These are phyloP conservation scores for Huiozyma naganishii DNA, from an alignment of 805 yeast genomes.

Conservation along the genomic window DNA sequence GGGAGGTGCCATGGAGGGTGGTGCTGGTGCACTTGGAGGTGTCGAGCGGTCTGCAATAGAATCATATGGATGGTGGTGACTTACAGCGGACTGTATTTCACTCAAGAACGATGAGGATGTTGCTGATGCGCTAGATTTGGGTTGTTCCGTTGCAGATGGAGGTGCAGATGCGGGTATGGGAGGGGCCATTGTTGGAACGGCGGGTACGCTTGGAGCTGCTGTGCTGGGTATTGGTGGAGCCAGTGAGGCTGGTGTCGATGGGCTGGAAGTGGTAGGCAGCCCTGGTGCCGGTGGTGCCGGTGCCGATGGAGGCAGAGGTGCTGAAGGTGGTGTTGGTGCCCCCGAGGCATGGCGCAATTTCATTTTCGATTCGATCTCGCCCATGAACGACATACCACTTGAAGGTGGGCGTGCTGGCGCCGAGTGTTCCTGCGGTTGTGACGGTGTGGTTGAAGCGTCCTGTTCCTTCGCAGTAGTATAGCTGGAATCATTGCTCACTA, in stretches of 20 bases:
- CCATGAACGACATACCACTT: slow-evolving; percentile 20
- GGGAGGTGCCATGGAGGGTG: neutral
- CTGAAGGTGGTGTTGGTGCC: slow-evolving; percentile 6
- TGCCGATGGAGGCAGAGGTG: slow-evolving; percentile 12
- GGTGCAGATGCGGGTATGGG: neutral
- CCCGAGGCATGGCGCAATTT: slow-evolving; percentile 8
- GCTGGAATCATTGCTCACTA: slow-evolving; percentile 30
- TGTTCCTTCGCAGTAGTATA: slow-evolving; percentile 19
- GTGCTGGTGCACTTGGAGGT: neutral
- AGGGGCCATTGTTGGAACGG: slow-evolving; percentile 11
- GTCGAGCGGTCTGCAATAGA: neutral
- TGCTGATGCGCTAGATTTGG: neutral
- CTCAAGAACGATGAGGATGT: neutral
- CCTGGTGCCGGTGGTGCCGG: slow-evolving; percentile 15
- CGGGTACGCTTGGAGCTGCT: slow-evolving; percentile 4
- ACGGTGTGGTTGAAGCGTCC: slow-evolving; percentile 10
- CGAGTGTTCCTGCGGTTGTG: slow-evolving; percentile 3
- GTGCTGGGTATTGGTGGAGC: slow-evolving; percentile 19
- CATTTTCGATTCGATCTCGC: slow-evolving; percentile 22
- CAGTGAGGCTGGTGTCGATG: slow-evolving; percentile 22
- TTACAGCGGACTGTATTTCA: neutral
- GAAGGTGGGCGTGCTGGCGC: slow-evolving; percentile 9
- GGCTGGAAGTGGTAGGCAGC: slow-evolving; percentile 19
- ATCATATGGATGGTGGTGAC: neutral
- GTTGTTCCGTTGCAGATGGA: slow-evolving; percentile 8